A percentile compares a stretch with the other conserved stretches of the same genome.
These are phyloP conservation scores for Colletotrichum falcatum DNA, from an alignment of 2,329 filamentous ascomycete genomes.

Conservation along the genomic window DNA sequence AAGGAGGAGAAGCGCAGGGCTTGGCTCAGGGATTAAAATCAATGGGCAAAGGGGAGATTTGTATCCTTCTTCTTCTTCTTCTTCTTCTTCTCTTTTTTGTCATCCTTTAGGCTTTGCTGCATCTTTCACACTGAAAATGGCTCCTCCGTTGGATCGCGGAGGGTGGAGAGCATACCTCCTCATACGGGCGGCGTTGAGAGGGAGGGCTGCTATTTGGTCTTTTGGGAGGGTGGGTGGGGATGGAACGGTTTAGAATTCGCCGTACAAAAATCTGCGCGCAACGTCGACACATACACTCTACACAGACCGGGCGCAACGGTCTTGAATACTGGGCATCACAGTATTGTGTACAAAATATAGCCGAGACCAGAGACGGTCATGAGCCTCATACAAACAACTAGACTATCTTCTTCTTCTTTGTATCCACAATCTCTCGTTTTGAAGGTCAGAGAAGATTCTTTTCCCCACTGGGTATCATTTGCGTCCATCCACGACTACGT, in stretches of 20 bases:
- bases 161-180: constrained; percentile 13
- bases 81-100: background rate
- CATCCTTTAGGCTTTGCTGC: background rate
- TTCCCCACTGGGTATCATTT: constrained; percentile 32
- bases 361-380: constrained; percentile 19
- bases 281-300: background rate
- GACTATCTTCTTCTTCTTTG: background rate
- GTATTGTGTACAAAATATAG: constrained; percentile 36
- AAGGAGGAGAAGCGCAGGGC: constrained; percentile 96
- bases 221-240: background rate
- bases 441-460: background rate
- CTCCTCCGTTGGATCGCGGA: constrained; percentile 12
- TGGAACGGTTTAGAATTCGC: constrained; percentile 20
- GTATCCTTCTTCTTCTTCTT: background rate
- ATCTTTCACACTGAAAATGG: background rate
- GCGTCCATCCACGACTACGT: constrained; percentile 9
- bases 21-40: constrained; percentile 83
- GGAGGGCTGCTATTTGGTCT: constrained; percentile 9
- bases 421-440: constrained; percentile 14
- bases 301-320: constrained; percentile 26
- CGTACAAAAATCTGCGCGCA: constrained; percentile 12
- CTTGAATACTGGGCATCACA: constrained; percentile 34
- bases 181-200: constrained; percentile 36
- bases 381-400: constrained; percentile 5
- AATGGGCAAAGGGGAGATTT: too few relatives aligned